phyloP scores from a whole-genome alignment of 495 filamentous ascomycete genomes.

The Penicillium chermesinum region DNA sequence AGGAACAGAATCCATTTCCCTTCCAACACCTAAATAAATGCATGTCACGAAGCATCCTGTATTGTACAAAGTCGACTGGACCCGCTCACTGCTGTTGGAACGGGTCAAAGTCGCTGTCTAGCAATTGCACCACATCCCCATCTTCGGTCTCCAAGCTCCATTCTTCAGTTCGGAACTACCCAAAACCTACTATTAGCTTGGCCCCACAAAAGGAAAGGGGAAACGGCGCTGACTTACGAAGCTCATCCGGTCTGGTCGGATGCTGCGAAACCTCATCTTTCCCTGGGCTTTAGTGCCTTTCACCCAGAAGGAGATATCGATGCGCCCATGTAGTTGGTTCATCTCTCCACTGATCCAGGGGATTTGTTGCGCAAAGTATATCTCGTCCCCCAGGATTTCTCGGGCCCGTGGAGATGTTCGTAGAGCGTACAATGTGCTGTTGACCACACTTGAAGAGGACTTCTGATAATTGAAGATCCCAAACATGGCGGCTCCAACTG shows the following conservation, averaged over 20 bases:
- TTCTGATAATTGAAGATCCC: conserved; percentile 99
- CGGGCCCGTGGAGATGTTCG: conserved; percentile 72
- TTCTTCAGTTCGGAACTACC: conserved; percentile 66
- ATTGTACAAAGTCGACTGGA: conserved; percentile 17
- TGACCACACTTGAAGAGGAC: conserved; percentile 72
- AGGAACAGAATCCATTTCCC: not conserved
- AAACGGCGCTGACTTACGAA: conserved; percentile 46
- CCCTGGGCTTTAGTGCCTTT: conserved; percentile 71
- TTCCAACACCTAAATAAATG: conserved; percentile 30
- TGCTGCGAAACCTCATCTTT: conserved; percentile 76
- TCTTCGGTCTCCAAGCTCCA: conserved; percentile 70
- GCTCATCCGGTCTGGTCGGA: conserved; percentile 66
- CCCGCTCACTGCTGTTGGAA: conserved; percentile 39
- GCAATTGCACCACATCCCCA: conserved; percentile 58
- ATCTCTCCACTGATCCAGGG: conserved; percentile 92
- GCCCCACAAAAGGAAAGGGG: not conserved
- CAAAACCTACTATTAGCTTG: not conserved
- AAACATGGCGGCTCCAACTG: conserved; percentile 61
- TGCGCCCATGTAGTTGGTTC: conserved; percentile 88
- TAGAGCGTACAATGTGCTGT: conserved; percentile 82
- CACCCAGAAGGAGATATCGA: conserved; percentile 82
- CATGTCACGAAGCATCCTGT: conserved; percentile 19
- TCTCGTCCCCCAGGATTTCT: conserved; percentile 78
- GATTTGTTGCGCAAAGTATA: conserved; percentile 81
- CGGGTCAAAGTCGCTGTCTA: conserved; percentile 57